A percentile compares a stretch with the other conserved stretches of the same genome.
phyloP scores from a whole-genome alignment of 208 protist genomes.

The Phytomonas serpens region DNA sequence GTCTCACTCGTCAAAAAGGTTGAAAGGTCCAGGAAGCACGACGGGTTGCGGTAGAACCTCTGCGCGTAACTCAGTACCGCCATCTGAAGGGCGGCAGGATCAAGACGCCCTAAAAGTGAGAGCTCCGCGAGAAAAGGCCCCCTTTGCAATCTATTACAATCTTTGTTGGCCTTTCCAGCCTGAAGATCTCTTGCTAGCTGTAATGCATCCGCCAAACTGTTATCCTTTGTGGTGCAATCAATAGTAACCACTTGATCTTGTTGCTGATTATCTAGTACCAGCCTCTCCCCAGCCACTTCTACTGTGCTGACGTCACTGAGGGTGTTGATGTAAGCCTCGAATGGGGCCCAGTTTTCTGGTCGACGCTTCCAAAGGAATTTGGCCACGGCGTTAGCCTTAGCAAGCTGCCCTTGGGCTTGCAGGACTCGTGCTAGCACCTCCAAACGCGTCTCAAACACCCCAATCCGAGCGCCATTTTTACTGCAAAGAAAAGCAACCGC shows the following conservation, averaged over 20 bases:
- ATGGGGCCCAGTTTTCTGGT: slow-evolving; percentile 77
- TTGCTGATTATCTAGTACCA: slow-evolving; percentile 17
- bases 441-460: slow-evolving; percentile 62
- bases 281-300: background rate
- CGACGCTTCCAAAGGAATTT: slow-evolving; percentile 41
- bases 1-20: slow-evolving; percentile 55
- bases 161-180: slow-evolving; percentile 15
- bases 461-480: slow-evolving; percentile 42
- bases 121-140: slow-evolving; percentile 77
- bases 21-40: slow-evolving; percentile 79
- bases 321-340: slow-evolving; percentile 55
- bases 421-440: slow-evolving; percentile 51
- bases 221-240: slow-evolving; percentile 27
- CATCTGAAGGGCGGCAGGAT: slow-evolving; percentile 19
- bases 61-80: slow-evolving; percentile 59
- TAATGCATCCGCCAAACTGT: slow-evolving; percentile 39
- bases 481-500: slow-evolving; percentile 62
- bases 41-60: slow-evolving; percentile 59
- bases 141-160: slow-evolving; percentile 35
- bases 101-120: slow-evolving; percentile 36
- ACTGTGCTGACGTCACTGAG: slow-evolving; percentile 15
- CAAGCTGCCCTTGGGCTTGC: slow-evolving; percentile 24
- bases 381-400: slow-evolving; percentile 48
- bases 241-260: slow-evolving; percentile 23
- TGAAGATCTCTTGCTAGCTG: slow-evolving; percentile 32